Evolutionary conservation across 106 monocot genomes (phyloP).

Genomic region (Triglochin maritima): DNA sequence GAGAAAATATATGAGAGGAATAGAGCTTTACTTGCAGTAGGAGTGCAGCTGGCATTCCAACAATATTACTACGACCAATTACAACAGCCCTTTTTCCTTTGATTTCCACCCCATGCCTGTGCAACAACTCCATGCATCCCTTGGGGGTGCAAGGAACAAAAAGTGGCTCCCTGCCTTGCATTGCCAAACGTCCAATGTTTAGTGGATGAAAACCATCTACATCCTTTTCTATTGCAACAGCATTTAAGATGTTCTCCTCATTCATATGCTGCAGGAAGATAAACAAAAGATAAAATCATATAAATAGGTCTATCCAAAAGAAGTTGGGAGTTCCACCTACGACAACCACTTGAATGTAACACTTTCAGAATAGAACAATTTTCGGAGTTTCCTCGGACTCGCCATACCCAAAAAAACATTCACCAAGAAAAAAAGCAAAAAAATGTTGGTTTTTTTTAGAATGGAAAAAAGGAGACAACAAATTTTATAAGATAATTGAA

Average conservation of each 20-base stretch:
- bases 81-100: conserved; percentile 90
- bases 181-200: conserved; percentile 86
- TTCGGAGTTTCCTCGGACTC: too few species aligned
- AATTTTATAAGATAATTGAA: too few species aligned
- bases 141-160: conserved; percentile 96
- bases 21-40: conserved; percentile 54
- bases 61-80: conserved; percentile 93
- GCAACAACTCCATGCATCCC: conserved; percentile 90
- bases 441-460: too few species aligned
- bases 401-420: too few species aligned
- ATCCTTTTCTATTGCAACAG: conserved; percentile 85
- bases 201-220: conserved; percentile 97
- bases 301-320: neutral
- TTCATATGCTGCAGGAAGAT: conserved; percentile 69
- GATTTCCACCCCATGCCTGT: conserved; percentile 55
- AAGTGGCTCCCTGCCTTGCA: conserved; percentile 90
- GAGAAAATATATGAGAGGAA: neutral
- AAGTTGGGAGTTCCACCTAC: too few species aligned
- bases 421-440: too few species aligned
- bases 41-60: conserved; percentile 87
- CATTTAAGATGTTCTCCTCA: conserved; percentile 67
- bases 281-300: conserved; percentile 2
- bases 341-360: too few species aligned
- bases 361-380: too few species aligned
- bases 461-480: too few species aligned